A percentile compares a stretch with the other conserved stretches of the same genome.
These are phyloP conservation scores for Botrytis paeoniae DNA, from an alignment of 2,329 filamentous ascomycete genomes.

Conservation along the genomic window DNA sequence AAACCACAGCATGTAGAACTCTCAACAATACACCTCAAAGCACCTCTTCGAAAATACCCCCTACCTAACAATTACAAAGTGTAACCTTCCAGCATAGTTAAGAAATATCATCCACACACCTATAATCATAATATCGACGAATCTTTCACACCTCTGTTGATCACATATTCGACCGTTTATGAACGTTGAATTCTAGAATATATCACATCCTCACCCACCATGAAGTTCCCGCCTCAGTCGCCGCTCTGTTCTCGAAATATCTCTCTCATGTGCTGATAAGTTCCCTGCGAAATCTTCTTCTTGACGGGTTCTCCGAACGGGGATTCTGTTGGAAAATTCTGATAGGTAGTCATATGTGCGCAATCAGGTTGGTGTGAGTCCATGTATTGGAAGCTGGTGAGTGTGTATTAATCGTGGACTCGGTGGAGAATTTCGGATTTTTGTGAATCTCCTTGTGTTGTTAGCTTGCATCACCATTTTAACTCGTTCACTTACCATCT, in stretches of 20 bases:
- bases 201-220: fast-evolving
- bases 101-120: fast-evolving
- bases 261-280: neutral
- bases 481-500: neutral
- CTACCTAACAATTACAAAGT: too few species aligned
- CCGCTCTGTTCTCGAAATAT: too few species aligned
- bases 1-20: too few species aligned
- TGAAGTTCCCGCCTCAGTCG: neutral
- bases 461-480: neutral
- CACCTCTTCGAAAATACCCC: too few species aligned
- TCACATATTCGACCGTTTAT: fast-evolving
- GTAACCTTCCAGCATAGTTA: too few species aligned
- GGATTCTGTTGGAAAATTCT: fast-evolving
- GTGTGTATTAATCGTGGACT: neutral
- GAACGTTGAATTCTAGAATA: neutral
- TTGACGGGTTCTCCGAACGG: fast-evolving
- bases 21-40: too few species aligned
- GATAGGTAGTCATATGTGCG: neutral
- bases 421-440: neutral
- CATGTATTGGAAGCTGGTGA: neutral
- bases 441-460: fast-evolving
- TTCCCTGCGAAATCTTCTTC: neutral
- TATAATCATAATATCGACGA: neutral
- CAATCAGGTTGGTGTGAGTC: neutral
- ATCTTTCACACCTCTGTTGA: neutral